A percentile compares a stretch with the other conserved stretches of the same genome.
Conservation (phyloP, 768 basidiomycete genomes). For the Boletus huronensis region DNA sequence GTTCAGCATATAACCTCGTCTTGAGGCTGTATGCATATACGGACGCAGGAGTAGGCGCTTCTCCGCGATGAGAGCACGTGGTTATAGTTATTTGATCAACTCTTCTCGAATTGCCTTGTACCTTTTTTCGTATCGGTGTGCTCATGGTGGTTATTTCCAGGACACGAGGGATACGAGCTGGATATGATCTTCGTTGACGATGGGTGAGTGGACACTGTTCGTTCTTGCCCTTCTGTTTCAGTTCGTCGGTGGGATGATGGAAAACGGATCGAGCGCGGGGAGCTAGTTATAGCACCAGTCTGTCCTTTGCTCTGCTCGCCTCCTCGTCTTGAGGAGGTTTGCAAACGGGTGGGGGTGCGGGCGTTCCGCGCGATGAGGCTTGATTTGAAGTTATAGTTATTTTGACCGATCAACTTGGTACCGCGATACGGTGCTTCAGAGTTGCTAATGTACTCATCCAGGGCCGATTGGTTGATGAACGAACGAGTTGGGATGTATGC, state of each 20-base stretch:
- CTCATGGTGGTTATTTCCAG: conserved; percentile 14
- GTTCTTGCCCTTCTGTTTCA: neutral
- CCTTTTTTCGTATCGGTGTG: neutral
- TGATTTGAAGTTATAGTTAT: conserved; percentile 31
- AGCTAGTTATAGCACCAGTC: conserved; percentile 19
- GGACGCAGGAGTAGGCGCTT: conserved; percentile 35
- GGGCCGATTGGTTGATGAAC: neutral
- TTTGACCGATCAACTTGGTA: conserved; percentile 20
- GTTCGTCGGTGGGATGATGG: conserved; percentile 30
- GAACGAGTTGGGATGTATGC: conserved; percentile 7
- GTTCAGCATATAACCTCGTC: conserved; percentile 34
- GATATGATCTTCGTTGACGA: neutral
- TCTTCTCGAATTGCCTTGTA: neutral
- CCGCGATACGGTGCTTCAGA: neutral
- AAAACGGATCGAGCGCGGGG: conserved; percentile 25
- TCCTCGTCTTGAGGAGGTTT: conserved; percentile 27
- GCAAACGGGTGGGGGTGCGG: conserved; percentile 24
- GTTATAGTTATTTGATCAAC: conserved; percentile 37
- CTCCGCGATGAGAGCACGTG: conserved; percentile 31
- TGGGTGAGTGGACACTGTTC: conserved; percentile 2
- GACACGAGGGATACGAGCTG: neutral
- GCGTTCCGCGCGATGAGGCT: conserved; percentile 23
- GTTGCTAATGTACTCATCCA: conserved; percentile 11
- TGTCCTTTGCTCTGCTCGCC: conserved; percentile 17
- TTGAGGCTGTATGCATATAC: conserved; percentile 34